Conservation (phyloP, 1,139 yeast species). For the Arxiozyma slooffiae region DNA sequence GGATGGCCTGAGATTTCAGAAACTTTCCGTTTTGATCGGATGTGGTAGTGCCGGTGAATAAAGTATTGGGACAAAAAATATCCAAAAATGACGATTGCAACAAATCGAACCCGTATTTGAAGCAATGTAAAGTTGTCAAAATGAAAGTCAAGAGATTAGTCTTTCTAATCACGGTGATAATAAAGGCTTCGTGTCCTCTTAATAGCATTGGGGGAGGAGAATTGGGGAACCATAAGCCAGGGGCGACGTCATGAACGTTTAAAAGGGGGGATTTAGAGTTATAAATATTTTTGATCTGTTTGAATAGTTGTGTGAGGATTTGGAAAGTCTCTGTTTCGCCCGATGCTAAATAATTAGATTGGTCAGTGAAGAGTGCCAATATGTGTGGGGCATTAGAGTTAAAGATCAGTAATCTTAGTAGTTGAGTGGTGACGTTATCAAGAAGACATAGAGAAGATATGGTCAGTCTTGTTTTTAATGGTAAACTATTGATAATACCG, state of each 20-base stretch:
- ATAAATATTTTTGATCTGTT: constrained; percentile 56
- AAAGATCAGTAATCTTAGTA: constrained; percentile 23
- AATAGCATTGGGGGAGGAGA: constrained; percentile 48
- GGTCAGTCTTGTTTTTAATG: constrained; percentile 20
- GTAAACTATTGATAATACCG: constrained; percentile 19
- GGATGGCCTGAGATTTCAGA: constrained; percentile 67
- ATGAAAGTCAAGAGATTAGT: constrained; percentile 81
- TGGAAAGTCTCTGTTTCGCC: constrained; percentile 64
- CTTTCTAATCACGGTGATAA: constrained; percentile 62
- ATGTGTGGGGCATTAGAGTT: constrained; percentile 23
- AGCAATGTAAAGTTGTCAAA: constrained; percentile 66
- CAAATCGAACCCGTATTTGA: constrained; percentile 80
- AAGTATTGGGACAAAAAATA: constrained; percentile 61
- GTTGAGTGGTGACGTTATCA: constrained; percentile 26
- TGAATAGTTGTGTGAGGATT: constrained; percentile 64
- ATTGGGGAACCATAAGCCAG: constrained; percentile 62
- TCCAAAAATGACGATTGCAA: constrained; percentile 75
- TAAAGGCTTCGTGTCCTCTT: constrained; percentile 47
- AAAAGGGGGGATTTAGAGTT: constrained; percentile 60
- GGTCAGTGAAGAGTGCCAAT: constrained; percentile 17
- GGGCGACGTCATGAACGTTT: constrained; percentile 39
- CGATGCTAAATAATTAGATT: constrained; percentile 13
- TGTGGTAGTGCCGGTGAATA: constrained; percentile 22
- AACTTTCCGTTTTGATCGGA: constrained; percentile 37
- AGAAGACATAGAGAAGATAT: constrained; percentile 20